Conservation (phyloP, 2,329 filamentous ascomycete genomes). For the Penicillium sp. region DNA sequence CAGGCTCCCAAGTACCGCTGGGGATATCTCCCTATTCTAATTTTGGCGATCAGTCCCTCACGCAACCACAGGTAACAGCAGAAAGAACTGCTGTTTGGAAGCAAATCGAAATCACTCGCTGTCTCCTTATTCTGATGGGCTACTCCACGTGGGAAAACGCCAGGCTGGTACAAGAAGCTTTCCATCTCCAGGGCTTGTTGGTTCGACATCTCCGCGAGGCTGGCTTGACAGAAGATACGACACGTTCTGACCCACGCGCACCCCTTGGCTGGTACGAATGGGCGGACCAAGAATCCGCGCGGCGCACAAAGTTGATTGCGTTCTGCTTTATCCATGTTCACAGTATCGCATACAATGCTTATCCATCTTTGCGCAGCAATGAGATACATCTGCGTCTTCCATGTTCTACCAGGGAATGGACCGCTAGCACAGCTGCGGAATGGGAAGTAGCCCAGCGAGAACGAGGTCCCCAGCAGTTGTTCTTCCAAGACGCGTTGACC, state of each 20-base stretch:
- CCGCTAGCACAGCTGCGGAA: slow-evolving; percentile 28
- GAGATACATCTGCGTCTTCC: slow-evolving; percentile 39
- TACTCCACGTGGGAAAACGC: slow-evolving; percentile 34
- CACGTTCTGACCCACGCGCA: slow-evolving; percentile 20
- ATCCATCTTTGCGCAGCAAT: slow-evolving; percentile 36
- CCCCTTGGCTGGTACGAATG: slow-evolving; percentile 36
- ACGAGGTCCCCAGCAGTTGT: slow-evolving; percentile 28
- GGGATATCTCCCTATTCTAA: slow-evolving; percentile 16
- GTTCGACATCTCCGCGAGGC: slow-evolving; percentile 31
- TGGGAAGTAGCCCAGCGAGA: slow-evolving; percentile 34
- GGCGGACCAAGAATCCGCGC: slow-evolving; percentile 35
- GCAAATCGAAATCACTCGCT: slow-evolving; percentile 32
- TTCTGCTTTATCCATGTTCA: slow-evolving; percentile 41
- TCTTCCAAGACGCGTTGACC: slow-evolving; percentile 36
- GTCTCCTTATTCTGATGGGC: slow-evolving; percentile 31
- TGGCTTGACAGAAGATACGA: slow-evolving; percentile 27
- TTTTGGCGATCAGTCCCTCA: slow-evolving; percentile 7
- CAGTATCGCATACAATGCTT: slow-evolving; percentile 40
- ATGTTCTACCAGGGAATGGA: slow-evolving; percentile 40
- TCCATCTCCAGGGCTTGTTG: slow-evolving; percentile 30
- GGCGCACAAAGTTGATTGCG: slow-evolving; percentile 38
- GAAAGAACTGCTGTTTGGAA: slow-evolving; percentile 18
- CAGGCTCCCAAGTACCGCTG: slow-evolving; percentile 16
- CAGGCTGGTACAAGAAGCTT: slow-evolving; percentile 33
- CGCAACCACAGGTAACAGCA: slow-evolving; percentile 11